Evolutionary conservation across 371 early-diverging fungal species (phyloP).

Genomic region (Mortierella sp.): DNA sequence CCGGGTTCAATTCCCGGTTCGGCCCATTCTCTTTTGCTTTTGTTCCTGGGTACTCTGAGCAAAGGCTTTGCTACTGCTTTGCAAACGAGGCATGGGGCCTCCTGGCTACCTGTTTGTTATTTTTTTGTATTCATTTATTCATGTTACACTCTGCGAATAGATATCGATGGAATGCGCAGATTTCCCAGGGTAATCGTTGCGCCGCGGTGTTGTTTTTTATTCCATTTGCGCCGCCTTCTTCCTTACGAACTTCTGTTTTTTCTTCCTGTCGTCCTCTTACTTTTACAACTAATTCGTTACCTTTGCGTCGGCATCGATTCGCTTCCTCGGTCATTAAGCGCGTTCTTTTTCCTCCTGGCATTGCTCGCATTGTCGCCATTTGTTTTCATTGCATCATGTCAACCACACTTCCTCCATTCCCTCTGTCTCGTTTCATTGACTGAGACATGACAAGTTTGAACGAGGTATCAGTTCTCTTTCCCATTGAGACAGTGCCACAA

Average conservation of each 20-base stretch:
- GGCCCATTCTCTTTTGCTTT: conserved; percentile 25
- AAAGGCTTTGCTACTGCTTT: too few relatives aligned
- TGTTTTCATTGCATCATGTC: background rate
- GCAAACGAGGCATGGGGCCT: background rate
- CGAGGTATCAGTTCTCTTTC: background rate
- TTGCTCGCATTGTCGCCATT: background rate
- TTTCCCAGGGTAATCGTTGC: background rate
- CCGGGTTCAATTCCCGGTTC: conserved; percentile 54
- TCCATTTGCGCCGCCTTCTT: background rate
- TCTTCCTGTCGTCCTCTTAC: background rate
- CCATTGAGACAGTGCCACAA: background rate
- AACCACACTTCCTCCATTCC: background rate
- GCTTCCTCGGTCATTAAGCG: background rate
- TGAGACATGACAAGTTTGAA: background rate
- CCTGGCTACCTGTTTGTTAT: background rate
- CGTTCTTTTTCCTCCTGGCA: background rate
- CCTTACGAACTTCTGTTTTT: background rate
- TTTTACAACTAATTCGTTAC: too few relatives aligned
- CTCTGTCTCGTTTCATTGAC: background rate
- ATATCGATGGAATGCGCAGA: background rate
- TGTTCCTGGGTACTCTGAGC: too few relatives aligned
- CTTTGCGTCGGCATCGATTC: too few relatives aligned
- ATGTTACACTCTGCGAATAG: background rate
- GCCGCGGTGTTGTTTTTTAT: background rate
- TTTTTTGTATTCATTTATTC: background rate